Evolutionary conservation across 306 rosid genomes (phyloP).

Genomic region (Ceratonia siliqua): DNA sequence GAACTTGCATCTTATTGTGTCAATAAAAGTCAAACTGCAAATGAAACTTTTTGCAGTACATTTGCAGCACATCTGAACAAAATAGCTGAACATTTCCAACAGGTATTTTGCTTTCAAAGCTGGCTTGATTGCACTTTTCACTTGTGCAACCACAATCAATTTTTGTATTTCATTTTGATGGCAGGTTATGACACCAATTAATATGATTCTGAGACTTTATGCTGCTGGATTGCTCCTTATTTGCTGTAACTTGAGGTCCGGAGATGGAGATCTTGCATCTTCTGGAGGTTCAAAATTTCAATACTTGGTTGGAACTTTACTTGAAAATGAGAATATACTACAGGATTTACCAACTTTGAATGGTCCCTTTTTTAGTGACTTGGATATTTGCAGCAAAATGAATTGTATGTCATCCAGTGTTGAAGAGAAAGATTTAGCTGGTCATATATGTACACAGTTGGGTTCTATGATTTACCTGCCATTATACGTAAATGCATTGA

Average conservation of each 20-base stretch:
- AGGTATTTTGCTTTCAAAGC: slow-evolving; percentile 54
- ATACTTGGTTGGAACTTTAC: slow-evolving; percentile 44
- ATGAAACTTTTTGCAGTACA: slow-evolving; percentile 55
- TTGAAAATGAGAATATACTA: slow-evolving; percentile 47
- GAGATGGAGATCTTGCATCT: slow-evolving; percentile 43
- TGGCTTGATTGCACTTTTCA: slow-evolving; percentile 21
- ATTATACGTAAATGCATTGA: slow-evolving; percentile 68
- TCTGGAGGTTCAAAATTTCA: slow-evolving; percentile 48
- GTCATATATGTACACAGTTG: slow-evolving; percentile 31
- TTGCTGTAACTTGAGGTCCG: slow-evolving; percentile 40
- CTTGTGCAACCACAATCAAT: slow-evolving; percentile 29
- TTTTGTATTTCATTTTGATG: slow-evolving; percentile 31
- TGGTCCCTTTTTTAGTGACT: slow-evolving; percentile 43
- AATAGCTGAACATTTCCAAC: slow-evolving; percentile 48
- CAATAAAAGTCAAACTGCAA: slow-evolving; percentile 59
- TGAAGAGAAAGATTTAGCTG: slow-evolving; percentile 29
- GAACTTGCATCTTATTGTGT: slow-evolving; percentile 74
- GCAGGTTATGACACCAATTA: slow-evolving; percentile 60
- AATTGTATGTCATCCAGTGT: slow-evolving; percentile 34
- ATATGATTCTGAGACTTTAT: slow-evolving; percentile 69
- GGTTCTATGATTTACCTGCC: slow-evolving; percentile 32
- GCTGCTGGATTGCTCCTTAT: slow-evolving; percentile 59
- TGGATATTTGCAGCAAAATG: slow-evolving; percentile 44
- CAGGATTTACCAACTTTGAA: slow-evolving; percentile 50
- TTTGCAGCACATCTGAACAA: slow-evolving; percentile 62